phyloP scores from a whole-genome alignment of 257 asterid genomes.

The Solanum piurae region DNA sequence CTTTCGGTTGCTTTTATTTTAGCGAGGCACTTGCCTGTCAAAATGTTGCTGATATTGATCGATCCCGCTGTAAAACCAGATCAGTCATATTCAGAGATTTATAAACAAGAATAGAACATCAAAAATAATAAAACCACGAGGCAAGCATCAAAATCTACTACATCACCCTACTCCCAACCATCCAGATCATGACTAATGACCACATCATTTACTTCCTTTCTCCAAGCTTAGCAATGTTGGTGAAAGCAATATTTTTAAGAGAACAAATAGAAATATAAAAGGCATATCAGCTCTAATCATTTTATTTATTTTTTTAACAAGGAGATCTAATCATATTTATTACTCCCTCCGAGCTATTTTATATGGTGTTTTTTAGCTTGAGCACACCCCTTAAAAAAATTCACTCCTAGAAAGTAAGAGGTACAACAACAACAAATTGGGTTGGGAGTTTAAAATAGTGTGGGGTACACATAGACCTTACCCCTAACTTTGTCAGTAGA shows the following conservation, averaged over 20 bases:
- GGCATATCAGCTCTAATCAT: not conserved
- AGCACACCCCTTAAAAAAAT: not conserved
- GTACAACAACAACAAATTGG: not conserved
- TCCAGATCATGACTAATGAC: not conserved
- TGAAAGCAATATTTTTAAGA: not conserved
- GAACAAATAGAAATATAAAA: not conserved
- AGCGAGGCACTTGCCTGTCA: constrained; percentile 93
- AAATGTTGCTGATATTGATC: constrained; percentile 84
- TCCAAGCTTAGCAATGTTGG: not conserved
- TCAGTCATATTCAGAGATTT: not conserved
- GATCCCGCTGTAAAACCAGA: constrained; percentile 68
- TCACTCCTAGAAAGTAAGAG: not conserved
- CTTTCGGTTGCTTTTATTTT: constrained; percentile 69
- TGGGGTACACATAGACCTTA: not conserved
- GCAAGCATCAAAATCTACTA: not conserved
- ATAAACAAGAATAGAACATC: not conserved
- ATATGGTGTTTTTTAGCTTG: not conserved
- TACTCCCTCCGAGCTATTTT: not conserved
- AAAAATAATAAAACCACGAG: not conserved
- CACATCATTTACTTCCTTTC: not conserved
- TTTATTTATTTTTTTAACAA: not conserved
- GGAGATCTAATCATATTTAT: not conserved
- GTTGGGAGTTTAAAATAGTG: not conserved
- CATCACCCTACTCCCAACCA: not conserved
- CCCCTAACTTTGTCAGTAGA: not conserved